Conservation (phyloP, 352 stramenopile species). For the Phytophthora agathidicida region DNA sequence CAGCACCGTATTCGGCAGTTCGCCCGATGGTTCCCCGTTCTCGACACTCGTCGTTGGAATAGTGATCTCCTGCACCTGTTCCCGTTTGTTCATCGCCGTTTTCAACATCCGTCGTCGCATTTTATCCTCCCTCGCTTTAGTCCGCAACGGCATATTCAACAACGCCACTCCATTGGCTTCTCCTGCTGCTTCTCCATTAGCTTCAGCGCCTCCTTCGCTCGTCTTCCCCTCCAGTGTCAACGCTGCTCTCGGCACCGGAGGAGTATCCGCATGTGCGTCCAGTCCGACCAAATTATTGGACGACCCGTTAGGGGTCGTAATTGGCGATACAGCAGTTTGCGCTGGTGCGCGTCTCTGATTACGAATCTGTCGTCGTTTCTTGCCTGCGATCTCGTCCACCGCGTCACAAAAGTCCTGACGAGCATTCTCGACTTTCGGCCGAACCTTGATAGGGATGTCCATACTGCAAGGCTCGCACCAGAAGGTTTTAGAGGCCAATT, state of each 20-base stretch:
- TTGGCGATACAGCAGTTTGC: conserved; percentile 22
- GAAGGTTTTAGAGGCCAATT: conserved; percentile 53
- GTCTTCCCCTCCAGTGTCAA: conserved; percentile 14
- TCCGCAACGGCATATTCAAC: conserved; percentile 38
- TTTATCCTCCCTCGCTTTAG: conserved; percentile 40
- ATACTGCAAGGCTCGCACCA: conserved; percentile 63
- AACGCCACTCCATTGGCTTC: conserved; percentile 20
- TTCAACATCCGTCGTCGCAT: conserved; percentile 28
- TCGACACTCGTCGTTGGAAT: conserved; percentile 2
- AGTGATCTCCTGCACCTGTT: conserved; percentile 19
- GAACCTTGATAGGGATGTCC: conserved; percentile 41
- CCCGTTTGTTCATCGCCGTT: conserved; percentile 15
- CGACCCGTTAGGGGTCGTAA: conserved; percentile 31
- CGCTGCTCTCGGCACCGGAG: conserved; percentile 4
- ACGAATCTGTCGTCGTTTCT: conserved; percentile 50
- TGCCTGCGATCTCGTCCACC: conserved; percentile 56
- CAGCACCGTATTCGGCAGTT: conserved; percentile 47
- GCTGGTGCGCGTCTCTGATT: conserved; percentile 12
- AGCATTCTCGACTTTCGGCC: conserved; percentile 46
- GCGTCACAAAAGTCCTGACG: conserved; percentile 41
- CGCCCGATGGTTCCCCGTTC: not conserved
- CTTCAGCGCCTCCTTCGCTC: not conserved
- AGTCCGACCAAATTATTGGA: conserved; percentile 11
- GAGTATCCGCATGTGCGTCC: conserved; percentile 16
- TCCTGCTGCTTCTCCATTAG: not conserved